These are phyloP conservation scores for Fistulinella prunicolor DNA, from an alignment of 768 basidiomycete genomes.

Conservation along the genomic window DNA sequence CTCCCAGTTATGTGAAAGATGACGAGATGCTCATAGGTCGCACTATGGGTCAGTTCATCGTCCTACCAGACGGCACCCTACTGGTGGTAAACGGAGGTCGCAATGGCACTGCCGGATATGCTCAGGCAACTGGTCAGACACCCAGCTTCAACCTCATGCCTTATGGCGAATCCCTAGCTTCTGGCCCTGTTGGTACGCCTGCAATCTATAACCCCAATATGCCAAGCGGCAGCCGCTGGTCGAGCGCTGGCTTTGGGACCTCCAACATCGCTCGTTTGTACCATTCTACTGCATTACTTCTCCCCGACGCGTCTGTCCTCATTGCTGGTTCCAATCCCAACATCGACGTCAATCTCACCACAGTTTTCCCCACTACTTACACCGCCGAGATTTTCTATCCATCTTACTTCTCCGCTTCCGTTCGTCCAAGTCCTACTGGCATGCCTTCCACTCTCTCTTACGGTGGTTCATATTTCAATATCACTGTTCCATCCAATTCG, in stretches of 20 bases:
- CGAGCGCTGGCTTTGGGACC: slow-evolving; percentile 57
- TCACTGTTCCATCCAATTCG: slow-evolving; percentile 62
- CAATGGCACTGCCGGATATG: slow-evolving; percentile 90
- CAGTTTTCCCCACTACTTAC: slow-evolving; percentile 75
- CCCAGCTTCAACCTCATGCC: slow-evolving; percentile 54
- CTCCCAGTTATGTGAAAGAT: slow-evolving; percentile 61
- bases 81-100: slow-evolving; percentile 77
- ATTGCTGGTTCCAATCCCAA: slow-evolving; percentile 95
- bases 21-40: slow-evolving; percentile 73
- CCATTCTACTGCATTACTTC: slow-evolving; percentile 86
- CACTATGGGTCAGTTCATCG: slow-evolving; percentile 93
- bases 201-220: slow-evolving; percentile 81
- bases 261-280: slow-evolving; percentile 81
- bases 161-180: slow-evolving; percentile 68
- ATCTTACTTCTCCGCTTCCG: slow-evolving; percentile 69
- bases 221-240: slow-evolving; percentile 72
- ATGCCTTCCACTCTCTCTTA: slow-evolving; percentile 75
- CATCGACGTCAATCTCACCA: slow-evolving; percentile 69
- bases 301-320: slow-evolving; percentile 83
- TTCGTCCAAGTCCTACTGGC: slow-evolving; percentile 69
- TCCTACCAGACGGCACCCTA: slow-evolving; percentile 72
- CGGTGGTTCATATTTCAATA: slow-evolving; percentile 79
- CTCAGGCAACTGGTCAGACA: slow-evolving; percentile 50
- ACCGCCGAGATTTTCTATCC: slow-evolving; percentile 90
- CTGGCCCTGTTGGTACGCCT: slow-evolving; percentile 74